Evolutionary conservation across 116 monocot genomes (phyloP), one percentile per base, ranked within the genome.

Genomic region (Iris pallida): DNA sequence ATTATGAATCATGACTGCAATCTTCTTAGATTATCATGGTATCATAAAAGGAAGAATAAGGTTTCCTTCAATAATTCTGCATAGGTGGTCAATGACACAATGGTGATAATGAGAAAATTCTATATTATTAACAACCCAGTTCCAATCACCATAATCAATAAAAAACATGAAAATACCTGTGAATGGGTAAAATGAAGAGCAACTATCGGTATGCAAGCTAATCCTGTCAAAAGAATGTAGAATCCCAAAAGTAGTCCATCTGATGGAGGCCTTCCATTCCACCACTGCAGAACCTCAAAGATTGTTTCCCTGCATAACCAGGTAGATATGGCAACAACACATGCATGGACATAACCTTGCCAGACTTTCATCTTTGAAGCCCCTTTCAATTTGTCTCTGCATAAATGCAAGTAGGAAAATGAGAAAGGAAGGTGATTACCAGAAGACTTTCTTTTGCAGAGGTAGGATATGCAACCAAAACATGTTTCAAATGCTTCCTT

Each of bases 301-400:
- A 98, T 90, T 65, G 93, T 84, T 73, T 98, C 98, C n/a, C 92
- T 63, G 69, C 88, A 98, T 30, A 98, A 55, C 98, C 98, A 98
- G 20, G 82, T 81, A 47, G 93, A 87, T 42, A 93, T 18, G 57
- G 93, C 88, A 69, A 98, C 81, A 5, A 98, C 82, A 41, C 68
- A 79, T 64, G 85, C 98, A 90, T 98, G 90, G 41, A 83, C 70
- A 83, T 83, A 84, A 40, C 81, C 98, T 81, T 98, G 98, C 93
- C 93, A 93, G 11, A 53, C 63, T 64, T 90, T 92, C 98, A 98
- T 98, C 76, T 79, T 98, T 51, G 98, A 93, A 59, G 80, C 71
- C 53, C 80, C 77, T 86, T 86, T 98, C 13, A 75, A 72, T 68
- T 76, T 98, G 53, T 90, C 93, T 75, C 98, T 98, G 78, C 55